These are phyloP conservation scores for Citrus unshiu DNA, from an alignment of 345 rosid species.

Conservation along the genomic window DNA sequence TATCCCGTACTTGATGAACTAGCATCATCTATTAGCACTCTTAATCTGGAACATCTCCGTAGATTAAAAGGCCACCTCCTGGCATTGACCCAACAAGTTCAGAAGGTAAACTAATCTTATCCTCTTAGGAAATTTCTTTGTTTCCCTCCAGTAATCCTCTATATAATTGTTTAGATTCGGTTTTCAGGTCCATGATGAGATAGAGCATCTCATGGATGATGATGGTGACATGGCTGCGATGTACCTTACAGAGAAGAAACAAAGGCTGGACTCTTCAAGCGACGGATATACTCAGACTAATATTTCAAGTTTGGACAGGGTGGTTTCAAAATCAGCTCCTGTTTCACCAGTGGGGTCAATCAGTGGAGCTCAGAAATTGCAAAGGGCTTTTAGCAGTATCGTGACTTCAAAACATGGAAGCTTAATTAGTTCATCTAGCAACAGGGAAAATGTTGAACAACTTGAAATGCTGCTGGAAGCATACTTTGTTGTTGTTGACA, in stretches of 20 bases:
- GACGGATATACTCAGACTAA: conserved; percentile 41
- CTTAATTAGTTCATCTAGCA: conserved; percentile 57
- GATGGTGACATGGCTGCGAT: conserved; percentile 99
- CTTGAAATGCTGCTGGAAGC: conserved; percentile 97
- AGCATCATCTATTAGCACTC: conserved; percentile 74
- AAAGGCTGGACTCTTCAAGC: conserved; percentile 49
- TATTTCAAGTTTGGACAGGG: conserved; percentile 24
- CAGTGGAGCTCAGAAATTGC: conserved; percentile 53
- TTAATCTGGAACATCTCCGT: conserved; percentile 84
- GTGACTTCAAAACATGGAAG: conserved; percentile 62
- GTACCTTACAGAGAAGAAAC: conserved; percentile 93
- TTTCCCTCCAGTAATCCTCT: conserved; percentile 11
- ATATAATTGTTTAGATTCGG: conserved; percentile 18
- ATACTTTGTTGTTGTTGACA: conserved; percentile 72
- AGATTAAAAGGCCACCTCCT: conserved; percentile 90
- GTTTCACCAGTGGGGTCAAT: conserved; percentile 70
- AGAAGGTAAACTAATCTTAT: conserved; percentile 55
- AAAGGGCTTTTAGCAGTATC: conserved; percentile 82
- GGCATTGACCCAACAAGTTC: conserved; percentile 87
- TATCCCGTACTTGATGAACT: conserved; percentile 89
- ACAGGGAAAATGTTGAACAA: conserved; percentile 72
- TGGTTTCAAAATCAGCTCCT: conserved; percentile 74
- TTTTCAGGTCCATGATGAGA: conserved; percentile 84
- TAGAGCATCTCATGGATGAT: conserved; percentile 97
- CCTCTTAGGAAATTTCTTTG: not conserved